Percentiles rank a stretch among this genome's conserved stretches.
These are phyloP conservation scores for Trichodelitschia bisporula DNA, from an alignment of 495 filamentous ascomycete genomes.

Conservation along the genomic window DNA sequence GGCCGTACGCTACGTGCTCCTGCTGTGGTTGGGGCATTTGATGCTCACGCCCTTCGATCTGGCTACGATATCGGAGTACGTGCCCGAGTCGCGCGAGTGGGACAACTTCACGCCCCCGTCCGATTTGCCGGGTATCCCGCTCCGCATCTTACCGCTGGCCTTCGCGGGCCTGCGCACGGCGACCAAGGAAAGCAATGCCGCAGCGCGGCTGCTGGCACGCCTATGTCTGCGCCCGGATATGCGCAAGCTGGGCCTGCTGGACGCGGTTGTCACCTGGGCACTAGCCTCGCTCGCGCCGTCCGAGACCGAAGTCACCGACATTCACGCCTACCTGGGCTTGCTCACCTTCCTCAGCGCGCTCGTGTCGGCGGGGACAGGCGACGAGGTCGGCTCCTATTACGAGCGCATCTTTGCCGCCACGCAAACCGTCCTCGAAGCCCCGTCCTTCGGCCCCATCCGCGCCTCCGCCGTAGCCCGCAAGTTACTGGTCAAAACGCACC, in stretches of 20 bases:
- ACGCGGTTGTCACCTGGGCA: slow-evolving; percentile 40
- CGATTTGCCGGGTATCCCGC: slow-evolving; percentile 40
- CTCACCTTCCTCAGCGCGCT: slow-evolving; percentile 58
- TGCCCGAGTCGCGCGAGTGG: no score
- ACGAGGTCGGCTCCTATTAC: slow-evolving; percentile 26
- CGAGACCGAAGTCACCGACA: slow-evolving; percentile 10
- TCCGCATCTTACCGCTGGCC: slow-evolving; percentile 43
- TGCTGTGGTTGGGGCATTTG: slow-evolving; percentile 85
- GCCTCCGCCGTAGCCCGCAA: slow-evolving; percentile 57
- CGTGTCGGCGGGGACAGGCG: slow-evolving; percentile 27
- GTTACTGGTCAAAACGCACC: slow-evolving; percentile 56
- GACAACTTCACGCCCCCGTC: slow-evolving; percentile 19
- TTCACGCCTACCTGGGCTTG: slow-evolving; percentile 43
- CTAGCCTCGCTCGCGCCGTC: slow-evolving; percentile 22
- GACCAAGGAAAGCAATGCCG: slow-evolving; percentile 73
- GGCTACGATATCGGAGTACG: slow-evolving; percentile 38
- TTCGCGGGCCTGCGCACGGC: slow-evolving; percentile 43
- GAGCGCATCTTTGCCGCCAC: slow-evolving; percentile 26
- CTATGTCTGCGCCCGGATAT: slow-evolving; percentile 70
- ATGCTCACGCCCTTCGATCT: slow-evolving; percentile 87
- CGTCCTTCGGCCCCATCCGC: slow-evolving; percentile 23
- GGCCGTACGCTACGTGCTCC: slow-evolving; percentile 70
- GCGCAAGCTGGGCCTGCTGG: slow-evolving; percentile 47
- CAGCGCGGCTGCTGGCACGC: slow-evolving; percentile 54
- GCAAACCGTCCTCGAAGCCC: slow-evolving; percentile 19